A percentile compares a stretch with the other conserved stretches of the same genome.
Conservation (phyloP, 169 alveolate species). For the Plasmodium sp. region DNA sequence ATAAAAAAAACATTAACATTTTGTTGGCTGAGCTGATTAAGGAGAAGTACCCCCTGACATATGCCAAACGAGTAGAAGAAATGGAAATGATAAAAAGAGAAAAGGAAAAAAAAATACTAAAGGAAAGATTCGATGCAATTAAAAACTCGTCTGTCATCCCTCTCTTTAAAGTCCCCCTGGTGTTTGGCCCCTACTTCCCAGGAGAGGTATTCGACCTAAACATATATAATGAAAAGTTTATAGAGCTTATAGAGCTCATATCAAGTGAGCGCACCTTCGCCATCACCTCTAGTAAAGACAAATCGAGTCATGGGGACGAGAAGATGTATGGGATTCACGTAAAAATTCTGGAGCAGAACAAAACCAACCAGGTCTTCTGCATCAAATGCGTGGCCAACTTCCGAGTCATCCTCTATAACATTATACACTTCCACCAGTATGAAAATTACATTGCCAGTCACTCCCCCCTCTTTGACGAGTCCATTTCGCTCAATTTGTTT, state of each 20-base stretch:
- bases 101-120: constrained; percentile 24
- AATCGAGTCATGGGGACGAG: neutral
- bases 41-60: constrained; percentile 68
- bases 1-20: constrained; percentile 71
- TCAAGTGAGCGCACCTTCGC: constrained; percentile 63
- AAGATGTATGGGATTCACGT: constrained; percentile 64
- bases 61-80: constrained; percentile 61
- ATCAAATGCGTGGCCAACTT: constrained; percentile 46
- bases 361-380: constrained; percentile 12
- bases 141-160: constrained; percentile 67
- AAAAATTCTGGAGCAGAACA: constrained; percentile 12
- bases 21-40: constrained; percentile 66
- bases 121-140: constrained; percentile 54
- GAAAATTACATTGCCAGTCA: constrained; percentile 38
- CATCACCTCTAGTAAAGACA: constrained; percentile 32
- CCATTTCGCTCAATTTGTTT: neutral
- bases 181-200: constrained; percentile 60
- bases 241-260: constrained; percentile 39
- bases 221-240: constrained; percentile 32
- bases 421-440: constrained; percentile 33
- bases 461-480: constrained; percentile 52
- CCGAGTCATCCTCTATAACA: constrained; percentile 37
- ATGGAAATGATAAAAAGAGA: constrained; percentile 39
- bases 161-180: constrained; percentile 16
- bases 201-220: constrained; percentile 42